phyloP scores from a whole-genome alignment of 352 stramenopile genomes.

The Phytophthora cactorum region DNA sequence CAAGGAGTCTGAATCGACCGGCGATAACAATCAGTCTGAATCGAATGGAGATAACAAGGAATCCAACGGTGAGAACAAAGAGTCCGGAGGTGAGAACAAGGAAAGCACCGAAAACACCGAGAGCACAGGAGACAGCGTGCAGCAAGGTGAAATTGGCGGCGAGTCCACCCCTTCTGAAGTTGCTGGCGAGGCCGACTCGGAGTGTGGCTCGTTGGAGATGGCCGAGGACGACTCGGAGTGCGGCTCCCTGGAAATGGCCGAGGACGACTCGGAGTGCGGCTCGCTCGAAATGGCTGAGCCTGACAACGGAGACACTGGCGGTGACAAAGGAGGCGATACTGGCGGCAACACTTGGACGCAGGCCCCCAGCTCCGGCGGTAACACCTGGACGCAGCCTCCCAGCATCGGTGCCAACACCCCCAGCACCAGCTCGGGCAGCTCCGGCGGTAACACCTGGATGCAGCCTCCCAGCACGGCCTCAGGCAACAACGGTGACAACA shows the following conservation, averaged over 20 bases:
- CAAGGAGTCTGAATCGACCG: not conserved
- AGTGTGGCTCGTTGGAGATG: conserved; percentile 33
- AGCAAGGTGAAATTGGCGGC: not conserved
- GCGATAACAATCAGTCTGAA: not conserved
- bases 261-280: conserved; percentile 31
- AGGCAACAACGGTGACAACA: not conserved
- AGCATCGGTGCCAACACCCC: not conserved
- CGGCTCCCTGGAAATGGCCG: conserved; percentile 10
- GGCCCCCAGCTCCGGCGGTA: not conserved
- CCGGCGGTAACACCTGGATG: conserved; percentile 10
- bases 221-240: conserved; percentile 16
- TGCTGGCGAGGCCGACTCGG: not conserved
- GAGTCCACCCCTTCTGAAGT: not conserved
- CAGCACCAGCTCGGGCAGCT: not conserved
- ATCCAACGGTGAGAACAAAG: conserved; percentile 1
- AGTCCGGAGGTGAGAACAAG: conserved; percentile 1
- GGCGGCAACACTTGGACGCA: not conserved
- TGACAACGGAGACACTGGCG: conserved; percentile 1
- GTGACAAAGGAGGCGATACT: not conserved
- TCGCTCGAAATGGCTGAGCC: conserved; percentile 39
- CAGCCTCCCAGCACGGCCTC: conserved; percentile 1
- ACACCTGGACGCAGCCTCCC: conserved; percentile 9
- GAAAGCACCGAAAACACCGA: not conserved
- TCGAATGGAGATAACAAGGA: not conserved
- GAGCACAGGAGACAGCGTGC: not conserved